Base-by-base conservation (phyloP, 2,329 filamentous ascomycete species). In the Xylaria sp. region DNA sequence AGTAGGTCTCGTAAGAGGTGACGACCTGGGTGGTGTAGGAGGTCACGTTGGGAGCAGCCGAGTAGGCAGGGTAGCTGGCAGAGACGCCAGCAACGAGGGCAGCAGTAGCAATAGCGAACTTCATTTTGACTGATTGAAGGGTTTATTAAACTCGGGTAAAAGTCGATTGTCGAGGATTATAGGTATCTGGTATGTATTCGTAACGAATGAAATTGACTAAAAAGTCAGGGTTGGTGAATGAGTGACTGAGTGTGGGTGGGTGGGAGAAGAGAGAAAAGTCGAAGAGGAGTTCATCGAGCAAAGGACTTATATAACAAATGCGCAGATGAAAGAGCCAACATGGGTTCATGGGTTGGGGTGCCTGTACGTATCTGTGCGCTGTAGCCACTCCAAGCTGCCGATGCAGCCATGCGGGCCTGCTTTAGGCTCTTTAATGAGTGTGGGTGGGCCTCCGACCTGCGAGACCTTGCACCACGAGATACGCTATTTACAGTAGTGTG, bases 1-100 rank as follows among this genome's bases (percentile, higher is more conserved):
- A 93, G 88, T 86, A 92, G 78, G 91, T 93, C 82, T 87, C 89
- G 84, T 88, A 88, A 67, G 83, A 81, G 67, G 88, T 89, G 72
- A 93, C 87, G 73, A 97, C 83, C 85, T 91, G 88, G 74, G 90
- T 93, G 81, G 85, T 85, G 81, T 87, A 87, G 6, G n/a, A 20
- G 79, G 82, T 84, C 74, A 83, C 83, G 80, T 86, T 86, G 77
- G 77, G 77, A 71, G 69, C 67, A 60, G 66, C 71, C 65, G 72
- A 63, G 67, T 67, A 70, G 59, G 68, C 66, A 59, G 70, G 66
- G 70, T 72, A 72, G 56, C 53, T 64, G 51, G 72, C 71, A 49
- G 73, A 74, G 59, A 70, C 82, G 79, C 84, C 85, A 77, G 83
- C 81, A 78, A 80, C 84, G 80, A 85, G 82, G 76, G 86, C 85